Conservation (phyloP, 106 monocot genomes). For the Dendrobium chrysotoxum region DNA sequence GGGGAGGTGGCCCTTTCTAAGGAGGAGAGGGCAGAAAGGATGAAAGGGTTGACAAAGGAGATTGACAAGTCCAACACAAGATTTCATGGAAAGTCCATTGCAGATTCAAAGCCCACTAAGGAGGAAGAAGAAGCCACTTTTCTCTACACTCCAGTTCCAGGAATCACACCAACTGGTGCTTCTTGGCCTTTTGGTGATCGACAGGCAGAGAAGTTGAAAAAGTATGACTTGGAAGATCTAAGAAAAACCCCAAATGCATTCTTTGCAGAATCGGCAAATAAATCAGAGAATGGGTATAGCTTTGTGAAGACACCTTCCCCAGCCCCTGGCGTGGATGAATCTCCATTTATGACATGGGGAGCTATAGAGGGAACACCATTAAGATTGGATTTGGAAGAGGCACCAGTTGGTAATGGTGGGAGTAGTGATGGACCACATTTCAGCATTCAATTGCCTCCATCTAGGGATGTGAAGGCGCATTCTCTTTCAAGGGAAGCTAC, state of each 20-base stretch:
- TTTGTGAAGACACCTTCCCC: constrained; percentile 90
- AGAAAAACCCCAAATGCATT: constrained; percentile 80
- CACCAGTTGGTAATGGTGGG: constrained; percentile 30
- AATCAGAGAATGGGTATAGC: constrained; percentile 76
- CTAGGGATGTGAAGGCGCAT: constrained; percentile 87
- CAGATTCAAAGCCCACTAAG: constrained; percentile 32
- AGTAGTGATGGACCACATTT: constrained; percentile 65
- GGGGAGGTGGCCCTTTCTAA: constrained; percentile 64
- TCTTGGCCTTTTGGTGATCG: constrained; percentile 66
- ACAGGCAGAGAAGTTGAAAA: constrained; percentile 52
- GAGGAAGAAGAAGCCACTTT: constrained; percentile 41
- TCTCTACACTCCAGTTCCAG: constrained; percentile 56
- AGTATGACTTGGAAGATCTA: constrained; percentile 91
- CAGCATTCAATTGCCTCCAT: constrained; percentile 66
- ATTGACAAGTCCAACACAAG: constrained; percentile 59
- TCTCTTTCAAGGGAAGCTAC: constrained; percentile 87
- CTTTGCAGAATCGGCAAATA: constrained; percentile 66
- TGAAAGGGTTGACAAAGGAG: constrained; percentile 74
- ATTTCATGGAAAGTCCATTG: constrained; percentile 39
- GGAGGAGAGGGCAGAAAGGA: constrained; percentile 59
- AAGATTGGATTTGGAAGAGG: constrained; percentile 74
- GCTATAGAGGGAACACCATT: constrained; percentile 94
- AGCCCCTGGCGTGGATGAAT: constrained; percentile 80
- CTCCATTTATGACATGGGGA: constrained; percentile 98
- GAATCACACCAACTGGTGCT: constrained; percentile 70